A percentile compares a stretch with the other conserved stretches of the same genome.
Evolutionary conservation across 768 basidiomycete genomes (phyloP).

Genomic region (Auricularia heimuer): DNA sequence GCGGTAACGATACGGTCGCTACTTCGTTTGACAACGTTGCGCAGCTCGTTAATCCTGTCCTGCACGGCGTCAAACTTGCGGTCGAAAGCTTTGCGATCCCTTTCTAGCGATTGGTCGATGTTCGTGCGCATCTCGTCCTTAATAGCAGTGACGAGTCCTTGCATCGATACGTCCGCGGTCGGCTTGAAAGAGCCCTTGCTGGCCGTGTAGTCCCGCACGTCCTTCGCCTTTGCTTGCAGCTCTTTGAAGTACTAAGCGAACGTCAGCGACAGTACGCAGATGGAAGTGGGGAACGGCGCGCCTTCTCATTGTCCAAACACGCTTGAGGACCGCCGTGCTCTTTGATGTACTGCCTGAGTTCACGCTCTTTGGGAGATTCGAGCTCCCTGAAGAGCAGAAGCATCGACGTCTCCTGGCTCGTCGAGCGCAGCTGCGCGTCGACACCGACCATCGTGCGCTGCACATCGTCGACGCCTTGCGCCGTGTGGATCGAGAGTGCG

Average conservation of each 20-base stretch:
- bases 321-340: conserved; percentile 29
- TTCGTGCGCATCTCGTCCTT: conserved; percentile 19
- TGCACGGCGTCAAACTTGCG: conserved; percentile 38
- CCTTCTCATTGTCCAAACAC: conserved; percentile 25
- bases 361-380: conserved; percentile 31
- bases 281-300: conserved; percentile 14
- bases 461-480: conserved; percentile 25
- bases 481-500: conserved; percentile 29
- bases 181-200: background rate
- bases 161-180: background rate
- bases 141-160: background rate
- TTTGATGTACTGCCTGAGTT: conserved; percentile 28
- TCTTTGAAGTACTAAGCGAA: background rate
- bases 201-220: background rate
- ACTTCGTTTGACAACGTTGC: conserved; percentile 22
- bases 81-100: conserved; percentile 35
- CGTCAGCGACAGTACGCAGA: background rate
- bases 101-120: conserved; percentile 20
- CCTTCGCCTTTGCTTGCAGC: background rate
- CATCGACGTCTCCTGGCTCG: conserved; percentile 22
- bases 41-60: conserved; percentile 26
- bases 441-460: conserved; percentile 20
- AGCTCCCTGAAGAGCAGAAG: conserved; percentile 28
- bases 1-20: conserved; percentile 31
- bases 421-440: background rate